Evolutionary conservation across 495 filamentous ascomycete genomes (phyloP), one percentile per base, ranked within the genome.

Genomic region (Neurospora tetrasperma): DNA sequence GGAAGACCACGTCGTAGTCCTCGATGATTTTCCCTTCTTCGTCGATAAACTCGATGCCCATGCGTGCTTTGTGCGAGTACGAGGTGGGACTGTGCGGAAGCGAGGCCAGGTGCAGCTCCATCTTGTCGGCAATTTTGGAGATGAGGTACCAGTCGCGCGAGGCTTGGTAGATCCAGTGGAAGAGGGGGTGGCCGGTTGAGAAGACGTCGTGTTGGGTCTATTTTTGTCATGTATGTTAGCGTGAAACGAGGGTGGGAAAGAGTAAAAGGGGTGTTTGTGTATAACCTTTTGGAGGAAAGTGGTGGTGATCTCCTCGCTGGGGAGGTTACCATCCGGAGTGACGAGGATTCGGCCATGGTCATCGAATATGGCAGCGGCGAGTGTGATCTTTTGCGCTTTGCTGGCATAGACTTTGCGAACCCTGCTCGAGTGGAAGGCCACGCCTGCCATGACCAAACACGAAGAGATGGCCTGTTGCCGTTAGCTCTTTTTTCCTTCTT

Each of bases 161-260:
- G 14, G 92, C 92, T 71, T 92, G 88, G 78, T 92, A 96, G 68
- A 94, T 88, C 94, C 94, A 97, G 40, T 94, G 89, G 79, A 96
- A 97, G 12, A 93, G 89, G 3, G 91, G 89, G 77, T 97, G 93
- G 16, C 87, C 87, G 48, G 90, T 89, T 42, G 89, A 89, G 75
- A 97, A 93, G 40, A 89, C 86, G 70, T 97, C 93, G 71, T 92
- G 87, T 73, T 92, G 90, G 3, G 88, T 89, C 87, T 77, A 27
- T 20, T 27, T 4, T 4, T 90, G 76, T 70, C 70, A 23, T 38
- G 35, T 5, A 6, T 38, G 35, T 31, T 31, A 38, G 35, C 35
- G 68, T 5, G 27, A 41, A 35, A 38, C 23, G 42, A 42, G 38
- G 41, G 42, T 79, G 82, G 6, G 18, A 27, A 39, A 35, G 12